Conservation (phyloP, 768 basidiomycete genomes). For the Hypholoma fasciculare region DNA sequence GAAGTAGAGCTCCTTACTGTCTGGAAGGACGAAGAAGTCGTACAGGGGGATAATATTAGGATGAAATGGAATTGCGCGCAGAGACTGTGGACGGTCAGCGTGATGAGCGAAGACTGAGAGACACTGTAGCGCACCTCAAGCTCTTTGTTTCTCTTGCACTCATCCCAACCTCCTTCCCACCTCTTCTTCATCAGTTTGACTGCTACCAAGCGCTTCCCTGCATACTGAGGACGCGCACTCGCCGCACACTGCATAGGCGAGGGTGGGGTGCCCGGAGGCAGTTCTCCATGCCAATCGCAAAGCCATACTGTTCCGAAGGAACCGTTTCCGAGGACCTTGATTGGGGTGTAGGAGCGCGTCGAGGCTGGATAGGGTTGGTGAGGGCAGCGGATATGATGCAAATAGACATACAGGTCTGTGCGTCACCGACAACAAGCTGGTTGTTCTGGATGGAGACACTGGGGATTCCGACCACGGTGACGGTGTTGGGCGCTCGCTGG, state of each 20-base stretch:
- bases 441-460: conserved; percentile 73
- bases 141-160: conserved; percentile 94
- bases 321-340: conserved; percentile 97
- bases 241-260: conserved; percentile 97
- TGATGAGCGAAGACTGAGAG: conserved; percentile 7
- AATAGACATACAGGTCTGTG: conserved; percentile 62
- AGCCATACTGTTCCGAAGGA: conserved; percentile 99
- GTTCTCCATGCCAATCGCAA: conserved; percentile 97
- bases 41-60: conserved; percentile 98
- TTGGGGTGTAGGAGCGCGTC: conserved; percentile 85
- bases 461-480: conserved; percentile 72
- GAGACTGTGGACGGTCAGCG: conserved; percentile 57
- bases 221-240: conserved; percentile 91
- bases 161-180: conserved; percentile 98
- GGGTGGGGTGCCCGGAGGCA: conserved; percentile 87
- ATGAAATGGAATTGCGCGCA: conserved; percentile 92
- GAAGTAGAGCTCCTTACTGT: conserved; percentile 95
- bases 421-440: conserved; percentile 70
- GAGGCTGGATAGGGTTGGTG: conserved; percentile 52
- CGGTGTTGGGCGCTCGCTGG: conserved; percentile 51
- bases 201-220: conserved; percentile 91
- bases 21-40: conserved; percentile 97
- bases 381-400: conserved; percentile 9
- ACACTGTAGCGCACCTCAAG: conserved; percentile 67
- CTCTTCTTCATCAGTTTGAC: conserved; percentile 98